These are phyloP conservation scores for Musa itinerans DNA, from an alignment of 176 grass and related monocot species.

Conservation along the genomic window DNA sequence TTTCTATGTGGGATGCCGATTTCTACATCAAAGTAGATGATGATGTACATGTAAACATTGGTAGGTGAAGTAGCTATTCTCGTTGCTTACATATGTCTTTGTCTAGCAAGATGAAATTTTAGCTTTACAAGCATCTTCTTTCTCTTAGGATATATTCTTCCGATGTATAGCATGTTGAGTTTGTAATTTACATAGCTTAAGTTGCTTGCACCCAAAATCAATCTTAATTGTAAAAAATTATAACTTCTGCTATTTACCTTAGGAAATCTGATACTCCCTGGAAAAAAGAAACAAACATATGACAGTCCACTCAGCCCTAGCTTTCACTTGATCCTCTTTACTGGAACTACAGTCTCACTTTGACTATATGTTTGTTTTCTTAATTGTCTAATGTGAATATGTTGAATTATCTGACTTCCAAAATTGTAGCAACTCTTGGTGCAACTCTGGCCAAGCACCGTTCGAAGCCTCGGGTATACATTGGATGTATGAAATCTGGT, in stretches of 20 bases:
- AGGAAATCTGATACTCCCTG: too few relatives aligned
- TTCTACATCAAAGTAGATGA: slow-evolving; percentile 13
- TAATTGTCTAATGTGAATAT: neutral
- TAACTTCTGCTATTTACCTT: too few relatives aligned
- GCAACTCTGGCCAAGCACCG: neutral
- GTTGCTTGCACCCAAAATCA: too few relatives aligned
- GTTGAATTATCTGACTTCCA: neutral
- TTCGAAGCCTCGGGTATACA: slow-evolving; percentile 2
- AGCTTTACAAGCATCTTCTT: too few relatives aligned
- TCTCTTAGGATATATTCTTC: too few relatives aligned
- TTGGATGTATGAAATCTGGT: slow-evolving; percentile 19
- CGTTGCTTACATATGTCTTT: neutral
- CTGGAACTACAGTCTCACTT: neutral
- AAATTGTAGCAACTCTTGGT: slow-evolving; percentile 7
- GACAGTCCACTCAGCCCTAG: too few relatives aligned
- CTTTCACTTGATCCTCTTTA: neutral
- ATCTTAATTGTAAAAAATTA: too few relatives aligned
- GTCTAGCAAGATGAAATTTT: too few relatives aligned
- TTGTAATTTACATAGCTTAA: too few relatives aligned
- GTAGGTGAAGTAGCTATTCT: neutral
- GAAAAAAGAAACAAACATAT: too few relatives aligned
- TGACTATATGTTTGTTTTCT: neutral
- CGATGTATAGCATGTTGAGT: too few relatives aligned
- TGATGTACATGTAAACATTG: slow-evolving; percentile 16
- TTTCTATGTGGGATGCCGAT: slow-evolving; percentile 5